These are phyloP conservation scores for Phoenix roebelenii DNA, from an alignment of 176 grass and related monocot genomes.

Conservation along the genomic window DNA sequence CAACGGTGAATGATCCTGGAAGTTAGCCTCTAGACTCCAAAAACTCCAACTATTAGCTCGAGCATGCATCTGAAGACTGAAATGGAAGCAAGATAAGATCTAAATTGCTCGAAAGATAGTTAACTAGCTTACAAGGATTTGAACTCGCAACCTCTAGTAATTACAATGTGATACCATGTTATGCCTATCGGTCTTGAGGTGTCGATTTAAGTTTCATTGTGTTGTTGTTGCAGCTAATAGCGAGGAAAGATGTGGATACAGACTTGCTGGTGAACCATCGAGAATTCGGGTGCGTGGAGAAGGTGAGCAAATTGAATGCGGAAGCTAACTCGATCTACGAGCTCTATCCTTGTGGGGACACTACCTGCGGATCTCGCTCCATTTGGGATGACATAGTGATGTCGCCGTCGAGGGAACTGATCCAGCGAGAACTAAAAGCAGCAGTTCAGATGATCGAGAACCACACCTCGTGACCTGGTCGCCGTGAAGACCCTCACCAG, in stretches of 20 bases:
- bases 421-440: conserved; percentile 57
- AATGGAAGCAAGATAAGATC: too few species aligned
- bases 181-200: too few species aligned
- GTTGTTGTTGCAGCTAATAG: conserved; percentile 54
- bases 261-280: conserved; percentile 60
- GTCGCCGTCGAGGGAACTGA: conserved; percentile 32
- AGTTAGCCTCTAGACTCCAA: too few species aligned
- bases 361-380: conserved; percentile 30
- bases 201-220: neutral
- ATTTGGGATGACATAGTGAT: conserved; percentile 58
- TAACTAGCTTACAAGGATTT: too few species aligned
- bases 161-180: too few species aligned
- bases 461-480: too few species aligned
- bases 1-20: too few species aligned
- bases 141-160: too few species aligned
- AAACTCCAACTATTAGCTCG: too few species aligned
- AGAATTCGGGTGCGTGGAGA: conserved; percentile 58
- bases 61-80: too few species aligned
- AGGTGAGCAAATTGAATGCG: conserved; percentile 51
- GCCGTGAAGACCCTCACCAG: too few species aligned
- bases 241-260: conserved; percentile 55
- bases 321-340: conserved; percentile 61
- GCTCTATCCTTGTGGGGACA: conserved; percentile 52
- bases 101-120: too few species aligned
- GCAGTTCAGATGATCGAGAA: conserved; percentile 48